These are phyloP conservation scores for Aspergillus ibericus DNA, from an alignment of 2,329 filamentous ascomycete species.

Conservation along the genomic window DNA sequence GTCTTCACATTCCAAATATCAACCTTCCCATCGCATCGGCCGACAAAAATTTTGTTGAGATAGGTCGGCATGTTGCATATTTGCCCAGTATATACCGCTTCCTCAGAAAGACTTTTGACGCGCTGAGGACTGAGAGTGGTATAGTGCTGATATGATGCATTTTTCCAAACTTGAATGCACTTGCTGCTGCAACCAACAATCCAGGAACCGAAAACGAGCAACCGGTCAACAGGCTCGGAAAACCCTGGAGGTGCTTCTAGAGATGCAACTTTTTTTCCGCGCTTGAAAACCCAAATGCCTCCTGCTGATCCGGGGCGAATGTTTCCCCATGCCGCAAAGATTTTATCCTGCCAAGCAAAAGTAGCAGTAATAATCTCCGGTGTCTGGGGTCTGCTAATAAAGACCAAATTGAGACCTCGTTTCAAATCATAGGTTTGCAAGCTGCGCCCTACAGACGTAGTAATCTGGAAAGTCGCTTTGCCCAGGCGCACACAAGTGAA, in stretches of 20 bases:
- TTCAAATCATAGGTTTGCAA: slow-evolving; percentile 96
- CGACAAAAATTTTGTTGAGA: slow-evolving; percentile 92
- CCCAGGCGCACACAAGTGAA: slow-evolving; percentile 87
- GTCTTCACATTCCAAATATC: slow-evolving; percentile 98
- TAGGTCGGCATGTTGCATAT: slow-evolving; percentile 90
- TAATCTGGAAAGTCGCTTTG: slow-evolving; percentile 95
- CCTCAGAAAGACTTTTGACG: slow-evolving; percentile 56
- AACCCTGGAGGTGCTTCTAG: slow-evolving; percentile 65
- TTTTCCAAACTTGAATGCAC: slow-evolving; percentile 86
- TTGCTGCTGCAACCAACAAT: slow-evolving; percentile 76
- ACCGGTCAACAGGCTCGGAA: slow-evolving; percentile 69
- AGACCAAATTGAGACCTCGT: slow-evolving; percentile 85
- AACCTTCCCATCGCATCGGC: slow-evolving; percentile 80
- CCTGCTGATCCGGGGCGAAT: slow-evolving; percentile 39
- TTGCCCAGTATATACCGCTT: slow-evolving; percentile 71
- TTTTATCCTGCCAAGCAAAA: slow-evolving; percentile 78
- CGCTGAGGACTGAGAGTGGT: slow-evolving; percentile 70
- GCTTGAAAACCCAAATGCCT: slow-evolving; percentile 88
- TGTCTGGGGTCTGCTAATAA: slow-evolving; percentile 88
- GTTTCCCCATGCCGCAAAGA: slow-evolving; percentile 88
- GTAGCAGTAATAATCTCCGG: slow-evolving; percentile 83
- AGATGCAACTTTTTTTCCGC: slow-evolving; percentile 80
- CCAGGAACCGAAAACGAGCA: slow-evolving; percentile 88
- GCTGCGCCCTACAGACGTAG: slow-evolving; percentile 84
- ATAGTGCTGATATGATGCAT: slow-evolving; percentile 79